Conservation (phyloP, 2,329 filamentous ascomycete species). For the Sphaceloma murrayae region DNA sequence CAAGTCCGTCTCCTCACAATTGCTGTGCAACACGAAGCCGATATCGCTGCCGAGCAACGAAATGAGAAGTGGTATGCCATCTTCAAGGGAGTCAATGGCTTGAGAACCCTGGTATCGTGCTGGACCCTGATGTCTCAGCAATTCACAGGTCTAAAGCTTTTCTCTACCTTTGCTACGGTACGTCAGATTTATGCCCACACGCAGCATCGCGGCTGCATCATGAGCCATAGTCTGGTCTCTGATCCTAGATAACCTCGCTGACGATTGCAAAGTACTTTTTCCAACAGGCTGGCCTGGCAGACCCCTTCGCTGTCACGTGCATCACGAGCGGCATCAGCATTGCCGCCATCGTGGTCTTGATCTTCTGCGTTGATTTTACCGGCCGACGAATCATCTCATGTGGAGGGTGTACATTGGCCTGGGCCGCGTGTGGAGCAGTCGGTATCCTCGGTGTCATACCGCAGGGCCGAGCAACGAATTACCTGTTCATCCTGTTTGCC, state of each 20-base stretch:
- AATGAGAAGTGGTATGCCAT: slow-evolving; percentile 10
- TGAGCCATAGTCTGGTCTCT: too few relatives aligned
- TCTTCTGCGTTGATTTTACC: neutral
- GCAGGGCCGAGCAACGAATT: neutral
- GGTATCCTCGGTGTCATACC: slow-evolving; percentile 2
- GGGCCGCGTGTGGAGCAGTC: neutral
- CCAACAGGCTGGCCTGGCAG: slow-evolving; percentile 7
- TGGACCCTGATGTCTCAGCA: slow-evolving; percentile 12
- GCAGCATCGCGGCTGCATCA: too few relatives aligned
- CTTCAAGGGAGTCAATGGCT: slow-evolving; percentile 6
- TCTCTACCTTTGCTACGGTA: slow-evolving; percentile 10
- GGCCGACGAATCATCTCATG: neutral
- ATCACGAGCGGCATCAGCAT: slow-evolving; percentile 6
- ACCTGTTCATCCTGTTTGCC: slow-evolving; percentile 9
- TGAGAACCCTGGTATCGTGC: neutral
- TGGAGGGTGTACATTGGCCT: neutral
- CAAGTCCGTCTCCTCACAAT: slow-evolving; percentile 5
- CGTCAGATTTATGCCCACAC: too few relatives aligned
- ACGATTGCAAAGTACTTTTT: too few relatives aligned
- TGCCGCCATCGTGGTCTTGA: neutral
- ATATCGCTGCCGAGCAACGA: slow-evolving; percentile 1
- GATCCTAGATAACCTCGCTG: too few relatives aligned
- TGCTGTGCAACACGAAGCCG: slow-evolving; percentile 3
- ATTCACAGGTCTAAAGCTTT: slow-evolving; percentile 11
- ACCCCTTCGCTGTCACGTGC: slow-evolving; percentile 1